Evolutionary conservation across 495 filamentous ascomycete species (phyloP).

Genomic region (Podospora australis): DNA sequence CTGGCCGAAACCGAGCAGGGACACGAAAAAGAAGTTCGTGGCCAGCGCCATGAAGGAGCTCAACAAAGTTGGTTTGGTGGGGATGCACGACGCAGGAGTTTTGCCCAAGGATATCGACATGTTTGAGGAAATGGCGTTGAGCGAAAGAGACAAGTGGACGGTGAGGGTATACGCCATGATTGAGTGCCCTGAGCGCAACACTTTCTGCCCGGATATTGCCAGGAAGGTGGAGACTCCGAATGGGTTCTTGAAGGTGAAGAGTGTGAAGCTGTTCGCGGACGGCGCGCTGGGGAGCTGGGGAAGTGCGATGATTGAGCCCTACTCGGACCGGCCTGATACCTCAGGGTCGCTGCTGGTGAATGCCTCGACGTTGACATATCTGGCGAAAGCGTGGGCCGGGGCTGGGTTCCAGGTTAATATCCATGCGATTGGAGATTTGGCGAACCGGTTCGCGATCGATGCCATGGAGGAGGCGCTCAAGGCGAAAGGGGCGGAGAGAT

Average conservation of each 20-base stretch:
- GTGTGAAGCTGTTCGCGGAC: constrained; percentile 58
- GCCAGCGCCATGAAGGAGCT: constrained; percentile 50
- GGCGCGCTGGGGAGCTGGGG: constrained; percentile 61
- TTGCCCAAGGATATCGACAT: constrained; percentile 43
- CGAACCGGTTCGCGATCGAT: constrained; percentile 52
- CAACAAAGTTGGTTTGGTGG: constrained; percentile 54
- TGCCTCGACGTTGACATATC: constrained; percentile 40
- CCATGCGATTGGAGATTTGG: constrained; percentile 60
- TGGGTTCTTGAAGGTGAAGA: constrained; percentile 42
- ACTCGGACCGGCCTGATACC: constrained; percentile 49
- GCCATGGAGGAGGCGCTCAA: constrained; percentile 43
- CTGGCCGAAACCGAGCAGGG: constrained; percentile 47
- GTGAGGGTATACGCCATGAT: constrained; percentile 58
- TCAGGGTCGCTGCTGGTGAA: constrained; percentile 57
- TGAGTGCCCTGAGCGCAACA: constrained; percentile 54
- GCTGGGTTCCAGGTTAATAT: constrained; percentile 54
- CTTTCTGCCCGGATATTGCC: constrained; percentile 47
- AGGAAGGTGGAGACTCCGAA: constrained; percentile 30
- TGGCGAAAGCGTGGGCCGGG: constrained; percentile 44
- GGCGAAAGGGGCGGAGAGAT: constrained; percentile 40
- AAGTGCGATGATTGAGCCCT: constrained; percentile 56
- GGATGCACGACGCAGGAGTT: constrained; percentile 57
- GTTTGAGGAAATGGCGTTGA: constrained; percentile 39
- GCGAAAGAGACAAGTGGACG: constrained; percentile 45
- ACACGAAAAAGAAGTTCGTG: constrained; percentile 43